Evolutionary conservation across 2,329 filamentous ascomycete genomes (phyloP), one percentile per base, ranked within the genome.

Genomic region (Trichophyton benhamiae): DNA sequence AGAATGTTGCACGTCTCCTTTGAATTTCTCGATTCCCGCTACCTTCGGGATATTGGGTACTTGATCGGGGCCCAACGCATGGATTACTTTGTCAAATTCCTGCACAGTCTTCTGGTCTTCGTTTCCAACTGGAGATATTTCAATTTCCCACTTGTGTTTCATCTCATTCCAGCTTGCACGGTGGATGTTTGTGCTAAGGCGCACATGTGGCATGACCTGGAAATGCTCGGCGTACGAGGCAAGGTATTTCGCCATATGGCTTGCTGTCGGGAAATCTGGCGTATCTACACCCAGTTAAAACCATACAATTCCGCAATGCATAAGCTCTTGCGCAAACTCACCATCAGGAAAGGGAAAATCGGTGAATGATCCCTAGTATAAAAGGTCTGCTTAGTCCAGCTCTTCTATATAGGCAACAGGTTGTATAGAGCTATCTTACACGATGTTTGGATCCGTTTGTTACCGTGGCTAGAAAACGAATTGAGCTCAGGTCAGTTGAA

Each of bases 61-160:
- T 38, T 62, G 61, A 57, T 68, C 62, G 3, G 63, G 48, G 2
- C 73, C 73, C 53, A 67, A 69, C 9, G 72, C 68, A 25, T 73
- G 62, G 11, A 71, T 66, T n/a, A 74, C 67, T 62, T 74, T 74
- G 63, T 75, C 72, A 59, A 73, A 72, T 15, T 30, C 27, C n/a
- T 8, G 41, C n/a, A 44, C n/a, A 2, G 41, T 17, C 15, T 17
- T n/a, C 13, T 49, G 27, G 36, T 33, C 27, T 6, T 41, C 27
- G 4, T 41, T 41, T 15, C 36, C 36, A 36, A 27, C 15, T 42
- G 20, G 11, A 13, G 58, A 44, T 22, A 67, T 30, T 17, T 55
- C 59, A 9, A 67, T 22, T 15, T 57, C 33, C 66, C 66, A 67
- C 57, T 63, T 63, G n/a, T 59, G 36, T 13, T 59, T 57, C 22